Base-by-base conservation (phyloP, 441 rosid genomes). In the Erodium trifolium region DNA sequence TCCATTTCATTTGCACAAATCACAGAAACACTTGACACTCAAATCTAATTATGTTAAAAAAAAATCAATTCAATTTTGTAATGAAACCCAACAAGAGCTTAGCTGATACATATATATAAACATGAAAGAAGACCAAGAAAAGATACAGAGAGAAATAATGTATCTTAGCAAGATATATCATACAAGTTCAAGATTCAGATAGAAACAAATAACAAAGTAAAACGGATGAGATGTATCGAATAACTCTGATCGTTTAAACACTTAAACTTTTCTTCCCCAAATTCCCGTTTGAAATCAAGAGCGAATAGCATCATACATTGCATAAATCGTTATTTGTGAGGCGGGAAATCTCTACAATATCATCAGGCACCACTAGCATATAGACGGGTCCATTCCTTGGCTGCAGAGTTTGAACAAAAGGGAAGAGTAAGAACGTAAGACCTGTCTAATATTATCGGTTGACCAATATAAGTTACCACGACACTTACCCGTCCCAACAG, bases 371-470 rank as follows among this genome's bases (percentile, higher is more conserved):
- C 99, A 45, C 93, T 92, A 37, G 98, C 99, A 73, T 94, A 92
- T 69, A 87, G 77, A 31, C 96, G 91, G 71, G 98, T 94, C 98
- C 99, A 94, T 78, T 94, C 97, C 79, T 92, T 94, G 0, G 98
- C 99, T 92, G 97, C 86, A 85, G n/a, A 17, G 59, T 70, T 69
- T 51, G 65, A 41, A 70, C 49, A 29, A 5, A 3, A 10, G 51
- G 3, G 53, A 17, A 18, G 66, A 45, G n/a, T 12, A 4, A 9
- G 57, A 19, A 49, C 55, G 29, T 13, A 14, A 23, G 27, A 23
- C 27, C 27, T 23, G 27, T 23, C 27, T 23, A 5, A 63, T 19
- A 45, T 71, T 80, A 1, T 47, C 14, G 10, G 9, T 10, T 47
- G n/a, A 10, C 53, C 53, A 47, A 47, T 12, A 47, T 2, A 9